phyloP scores from a whole-genome alignment of 2,329 filamentous ascomycete species.

The Aureobasidium sp. region DNA sequence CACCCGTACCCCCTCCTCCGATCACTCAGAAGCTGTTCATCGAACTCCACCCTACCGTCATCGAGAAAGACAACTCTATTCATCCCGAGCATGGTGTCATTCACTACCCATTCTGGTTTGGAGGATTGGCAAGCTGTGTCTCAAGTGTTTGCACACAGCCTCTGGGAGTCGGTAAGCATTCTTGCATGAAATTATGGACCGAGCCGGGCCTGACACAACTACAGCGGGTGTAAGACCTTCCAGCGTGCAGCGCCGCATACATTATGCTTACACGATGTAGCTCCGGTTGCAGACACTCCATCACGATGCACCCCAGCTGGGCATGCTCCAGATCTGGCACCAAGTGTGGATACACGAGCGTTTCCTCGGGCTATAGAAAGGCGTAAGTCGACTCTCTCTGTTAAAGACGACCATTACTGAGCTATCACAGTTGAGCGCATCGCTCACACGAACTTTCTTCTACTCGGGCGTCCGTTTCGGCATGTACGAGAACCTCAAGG shows the following conservation, averaged over 20 bases:
- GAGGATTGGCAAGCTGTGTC: conserved; percentile 19
- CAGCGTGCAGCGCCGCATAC: neutral
- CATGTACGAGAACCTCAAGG: conserved; percentile 19
- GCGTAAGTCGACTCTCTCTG: conserved; percentile 9
- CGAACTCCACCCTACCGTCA: conserved; percentile 14
- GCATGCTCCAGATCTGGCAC: conserved; percentile 14
- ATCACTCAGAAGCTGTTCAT: conserved; percentile 13
- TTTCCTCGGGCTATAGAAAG: conserved; percentile 17
- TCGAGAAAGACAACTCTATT: conserved; percentile 19
- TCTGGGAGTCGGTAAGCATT: conserved; percentile 15
- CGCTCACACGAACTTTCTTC: conserved; percentile 15
- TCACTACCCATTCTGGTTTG: conserved; percentile 19
- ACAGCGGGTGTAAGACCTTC: conserved; percentile 8
- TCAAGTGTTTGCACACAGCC: conserved; percentile 17
- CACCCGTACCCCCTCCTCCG: conserved; percentile 13
- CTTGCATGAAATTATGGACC: neutral
- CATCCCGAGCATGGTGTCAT: conserved; percentile 19
- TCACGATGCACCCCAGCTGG: conserved; percentile 8
- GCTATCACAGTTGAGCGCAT: conserved; percentile 14
- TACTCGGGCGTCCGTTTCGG: conserved; percentile 18
- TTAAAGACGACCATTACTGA: neutral
- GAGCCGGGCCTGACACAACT: neutral
- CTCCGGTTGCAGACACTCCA: conserved; percentile 14
- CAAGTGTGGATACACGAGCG: conserved; percentile 16
- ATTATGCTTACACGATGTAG: neutral